Base-by-base conservation (phyloP, 306 rosid genomes). In the Neltuma alba region DNA sequence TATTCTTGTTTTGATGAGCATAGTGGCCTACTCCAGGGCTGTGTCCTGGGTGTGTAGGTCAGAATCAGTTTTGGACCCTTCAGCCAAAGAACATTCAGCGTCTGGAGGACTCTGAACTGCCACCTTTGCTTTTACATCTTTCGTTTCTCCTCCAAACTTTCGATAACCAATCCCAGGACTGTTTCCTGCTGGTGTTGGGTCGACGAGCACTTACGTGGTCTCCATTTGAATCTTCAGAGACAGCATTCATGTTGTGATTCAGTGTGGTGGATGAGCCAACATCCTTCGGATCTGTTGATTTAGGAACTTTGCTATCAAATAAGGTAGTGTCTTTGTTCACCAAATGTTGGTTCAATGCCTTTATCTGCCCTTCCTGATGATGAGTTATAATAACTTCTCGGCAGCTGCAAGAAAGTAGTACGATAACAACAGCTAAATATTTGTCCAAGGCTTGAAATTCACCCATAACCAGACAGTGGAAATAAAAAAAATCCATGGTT, bases 11-110 rank as follows among this genome's bases (percentile, higher is more conserved):
- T 41, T 68, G 81, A 47, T 40, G 45, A 79, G 42, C 76, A 62
- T 28, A 11, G 63, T 88, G 92, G 18, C 89, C 92, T 55, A 84
- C 64, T 1, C 87, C 89, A 3, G 89, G 87, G 55, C 84, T 86
- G 48, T 86, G 88, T 28, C 85, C 88, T 1, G 89, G 89, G 25
- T 44, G 10, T 14, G 89, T 84, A 7, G 87, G 81, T 47, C 33
- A 34, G 63, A 86, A 80, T n/a, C n/a, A n/a, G n/a, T n/a, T n/a
- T n/a, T n/a, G n/a, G n/a, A n/a, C n/a, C n/a, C n/a, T n/a, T n/a
- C n/a, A n/a, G n/a, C n/a, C n/a, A n/a, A n/a, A n/a, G n/a, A n/a
- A n/a, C n/a, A n/a, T n/a, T n/a, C n/a, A n/a, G n/a, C n/a, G n/a
- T n/a, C n/a, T n/a, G n/a, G n/a, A n/a, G n/a, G n/a, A n/a, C n/a